These are phyloP conservation scores for Calonectria pseudoturangicola DNA, from an alignment of 2,329 filamentous ascomycete genomes.

Conservation along the genomic window DNA sequence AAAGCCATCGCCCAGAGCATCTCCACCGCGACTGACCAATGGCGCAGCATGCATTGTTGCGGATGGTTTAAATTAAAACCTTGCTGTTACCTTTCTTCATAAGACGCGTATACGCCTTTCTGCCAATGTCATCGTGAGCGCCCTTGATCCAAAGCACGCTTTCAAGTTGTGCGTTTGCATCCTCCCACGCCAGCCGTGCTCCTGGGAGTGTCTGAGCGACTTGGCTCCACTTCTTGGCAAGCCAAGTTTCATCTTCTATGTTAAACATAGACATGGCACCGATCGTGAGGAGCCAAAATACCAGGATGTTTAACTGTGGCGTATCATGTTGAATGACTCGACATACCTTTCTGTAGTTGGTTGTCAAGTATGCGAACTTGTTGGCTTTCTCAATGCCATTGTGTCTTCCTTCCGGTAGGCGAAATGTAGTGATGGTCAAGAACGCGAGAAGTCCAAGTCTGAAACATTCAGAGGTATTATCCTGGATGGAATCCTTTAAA, in stretches of 20 bases:
- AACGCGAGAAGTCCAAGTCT: neutral
- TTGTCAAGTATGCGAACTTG: neutral
- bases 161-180: neutral
- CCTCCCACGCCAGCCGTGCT: neutral
- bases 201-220: neutral
- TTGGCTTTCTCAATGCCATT: neutral
- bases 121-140: neutral
- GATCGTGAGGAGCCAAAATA: neutral
- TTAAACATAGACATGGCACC: neutral
- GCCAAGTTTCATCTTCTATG: neutral
- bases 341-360: neutral
- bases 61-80: neutral
- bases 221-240: neutral
- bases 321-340: neutral
- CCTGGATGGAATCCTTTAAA: neutral
- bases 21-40: neutral
- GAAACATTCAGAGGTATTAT: neutral
- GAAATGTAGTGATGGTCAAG: neutral
- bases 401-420: neutral
- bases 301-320: neutral
- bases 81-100: neutral
- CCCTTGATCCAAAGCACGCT: neutral
- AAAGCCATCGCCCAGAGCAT: neutral
- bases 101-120: neutral
- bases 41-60: no score